Evolutionary conservation across 169 alveolate species (phyloP).

Genomic region (Plasmodium blacklocki): DNA sequence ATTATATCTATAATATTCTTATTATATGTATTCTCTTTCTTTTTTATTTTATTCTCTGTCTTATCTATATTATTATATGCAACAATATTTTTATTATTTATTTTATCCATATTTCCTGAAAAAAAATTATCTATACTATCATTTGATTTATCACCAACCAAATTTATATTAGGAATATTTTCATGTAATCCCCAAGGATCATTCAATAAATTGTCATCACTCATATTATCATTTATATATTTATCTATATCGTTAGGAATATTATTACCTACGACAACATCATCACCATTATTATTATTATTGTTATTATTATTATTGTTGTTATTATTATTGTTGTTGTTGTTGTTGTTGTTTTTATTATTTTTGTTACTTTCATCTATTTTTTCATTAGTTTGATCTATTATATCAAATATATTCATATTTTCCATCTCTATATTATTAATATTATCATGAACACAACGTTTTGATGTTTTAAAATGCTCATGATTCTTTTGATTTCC

Average conservation of each 20-base stretch:
- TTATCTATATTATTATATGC: not conserved
- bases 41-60: slow-evolving; percentile 13
- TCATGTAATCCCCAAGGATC: slow-evolving; percentile 53
- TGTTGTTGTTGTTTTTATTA: not conserved
- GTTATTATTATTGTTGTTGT: not conserved
- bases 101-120: not conserved
- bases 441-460: not conserved
- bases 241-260: not conserved
- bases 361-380: not conserved
- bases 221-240: slow-evolving; percentile 39
- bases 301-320: too few relatives aligned
- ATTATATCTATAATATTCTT: not conserved
- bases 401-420: not conserved
- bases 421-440: not conserved
- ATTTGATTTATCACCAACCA: not conserved
- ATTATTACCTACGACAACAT: not conserved
- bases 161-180: slow-evolving; percentile 14
- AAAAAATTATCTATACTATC: slow-evolving; percentile 9
- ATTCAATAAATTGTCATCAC: slow-evolving; percentile 4
- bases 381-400: not conserved
- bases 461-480: not conserved
- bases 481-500: not conserved
- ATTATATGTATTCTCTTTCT: slow-evolving; percentile 10
- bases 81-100: not conserved
- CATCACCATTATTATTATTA: not conserved